Evolutionary conservation across 768 basidiomycete species (phyloP).

Genomic region (Trametes elegans): DNA sequence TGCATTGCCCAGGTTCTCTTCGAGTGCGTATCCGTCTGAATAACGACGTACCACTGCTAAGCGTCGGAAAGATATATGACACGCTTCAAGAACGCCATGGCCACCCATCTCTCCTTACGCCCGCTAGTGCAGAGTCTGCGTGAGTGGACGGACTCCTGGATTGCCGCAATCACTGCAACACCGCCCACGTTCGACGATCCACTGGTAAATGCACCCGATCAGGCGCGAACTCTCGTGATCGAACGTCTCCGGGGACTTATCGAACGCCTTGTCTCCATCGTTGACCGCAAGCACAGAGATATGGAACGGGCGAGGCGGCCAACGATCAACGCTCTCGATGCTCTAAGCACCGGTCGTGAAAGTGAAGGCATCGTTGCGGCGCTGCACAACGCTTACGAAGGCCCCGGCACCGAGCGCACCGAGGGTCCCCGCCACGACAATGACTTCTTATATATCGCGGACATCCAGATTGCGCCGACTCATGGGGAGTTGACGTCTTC

Average conservation of each 20-base stretch:
- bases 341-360: not conserved
- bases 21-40: conserved; percentile 41
- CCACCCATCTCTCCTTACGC: conserved; percentile 20
- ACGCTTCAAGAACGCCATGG: conserved; percentile 30
- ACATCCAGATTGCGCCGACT: conserved; percentile 69
- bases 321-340: not conserved
- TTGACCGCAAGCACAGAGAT: conserved; percentile 22
- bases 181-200: conserved; percentile 25
- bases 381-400: conserved; percentile 20
- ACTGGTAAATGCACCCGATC: not conserved
- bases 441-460: conserved; percentile 50
- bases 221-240: conserved; percentile 12
- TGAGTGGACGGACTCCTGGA: conserved; percentile 26
- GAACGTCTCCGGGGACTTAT: conserved; percentile 16
- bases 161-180: conserved; percentile 14
- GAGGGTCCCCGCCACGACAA: conserved; percentile 68
- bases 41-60: not conserved
- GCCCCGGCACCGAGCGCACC: conserved; percentile 31
- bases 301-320: not conserved
- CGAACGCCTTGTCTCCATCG: conserved; percentile 21
- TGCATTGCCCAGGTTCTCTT: conserved; percentile 47
- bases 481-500: conserved; percentile 56
- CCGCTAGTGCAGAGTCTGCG: conserved; percentile 23
- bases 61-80: conserved; percentile 24
- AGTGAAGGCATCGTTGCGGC: conserved; percentile 22